phyloP scores from a whole-genome alignment of 164 flowering plant genomes.

The Vitis vinifera region DNA sequence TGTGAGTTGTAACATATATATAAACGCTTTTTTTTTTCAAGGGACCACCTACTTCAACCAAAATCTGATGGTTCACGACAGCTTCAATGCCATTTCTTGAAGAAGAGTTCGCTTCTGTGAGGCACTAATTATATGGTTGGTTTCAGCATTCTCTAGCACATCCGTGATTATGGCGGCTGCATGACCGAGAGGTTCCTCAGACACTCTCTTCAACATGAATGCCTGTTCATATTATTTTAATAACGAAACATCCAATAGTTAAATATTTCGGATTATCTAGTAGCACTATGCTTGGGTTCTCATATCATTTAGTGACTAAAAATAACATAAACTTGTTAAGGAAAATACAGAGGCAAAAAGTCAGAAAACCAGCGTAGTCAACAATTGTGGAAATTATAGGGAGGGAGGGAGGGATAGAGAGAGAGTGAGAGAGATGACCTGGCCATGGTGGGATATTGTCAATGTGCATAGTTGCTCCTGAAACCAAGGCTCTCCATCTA shows the following conservation, averaged over 20 bases:
- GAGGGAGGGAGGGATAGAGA: neutral
- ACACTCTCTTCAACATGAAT: slow-evolving; percentile 89
- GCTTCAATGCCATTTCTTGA: slow-evolving; percentile 94
- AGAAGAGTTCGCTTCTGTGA: slow-evolving; percentile 84
- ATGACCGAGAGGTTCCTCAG: slow-evolving; percentile 97
- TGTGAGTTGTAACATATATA: neutral
- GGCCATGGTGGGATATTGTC: slow-evolving; percentile 86
- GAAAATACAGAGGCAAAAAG: neutral
- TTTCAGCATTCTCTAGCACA: slow-evolving; percentile 91
- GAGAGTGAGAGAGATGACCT: slow-evolving; percentile 54
- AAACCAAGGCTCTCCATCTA: slow-evolving; percentile 98
- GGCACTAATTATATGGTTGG: slow-evolving; percentile 70
- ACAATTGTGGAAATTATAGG: neutral
- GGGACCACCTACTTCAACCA: neutral
- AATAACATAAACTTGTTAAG: too few species aligned
- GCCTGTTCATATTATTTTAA: slow-evolving; percentile 46
- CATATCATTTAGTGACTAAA: too few species aligned
- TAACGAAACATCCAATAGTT: too few species aligned
- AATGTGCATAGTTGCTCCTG: slow-evolving; percentile 75
- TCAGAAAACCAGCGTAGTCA: neutral
- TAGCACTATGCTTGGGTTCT: too few species aligned
- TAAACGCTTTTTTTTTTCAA: too few species aligned
- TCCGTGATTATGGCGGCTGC: slow-evolving; percentile 94
- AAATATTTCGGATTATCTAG: too few species aligned
- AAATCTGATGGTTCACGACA: slow-evolving; percentile 36